Percentiles rank a stretch among this genome's conserved stretches.
Evolutionary conservation across 345 rosid species (phyloP).

Genomic region (Clausena lansium): DNA sequence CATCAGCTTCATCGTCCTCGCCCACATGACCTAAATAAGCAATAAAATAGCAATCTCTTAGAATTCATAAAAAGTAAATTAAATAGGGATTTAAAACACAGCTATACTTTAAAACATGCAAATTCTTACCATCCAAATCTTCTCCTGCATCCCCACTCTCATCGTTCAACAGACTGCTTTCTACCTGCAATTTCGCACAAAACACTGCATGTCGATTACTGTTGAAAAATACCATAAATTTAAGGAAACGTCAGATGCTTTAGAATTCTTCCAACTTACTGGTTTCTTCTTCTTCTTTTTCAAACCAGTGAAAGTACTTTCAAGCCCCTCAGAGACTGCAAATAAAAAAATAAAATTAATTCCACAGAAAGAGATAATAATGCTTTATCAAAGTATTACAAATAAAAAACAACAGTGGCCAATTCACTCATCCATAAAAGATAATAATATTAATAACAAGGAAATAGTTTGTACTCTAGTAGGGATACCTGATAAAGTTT

Average conservation of each 20-base stretch:
- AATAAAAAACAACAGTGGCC: background rate
- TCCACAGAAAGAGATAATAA: background rate
- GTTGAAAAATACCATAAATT: background rate
- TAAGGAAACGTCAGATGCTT: background rate
- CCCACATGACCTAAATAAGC: constrained; percentile 44
- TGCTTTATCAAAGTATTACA: background rate
- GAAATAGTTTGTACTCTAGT: too few relatives aligned
- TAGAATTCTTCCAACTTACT: constrained; percentile 41
- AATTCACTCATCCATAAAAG: background rate
- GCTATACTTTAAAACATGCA: background rate
- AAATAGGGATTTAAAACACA: background rate
- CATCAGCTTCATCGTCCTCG: constrained; percentile 65
- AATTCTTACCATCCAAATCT: constrained; percentile 59
- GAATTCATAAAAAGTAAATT: background rate
- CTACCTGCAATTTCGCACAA: constrained; percentile 48
- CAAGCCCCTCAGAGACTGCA: constrained; percentile 80
- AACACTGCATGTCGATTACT: background rate
- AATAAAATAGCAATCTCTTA: background rate
- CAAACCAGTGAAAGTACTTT: constrained; percentile 69
- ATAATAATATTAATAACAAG: background rate
- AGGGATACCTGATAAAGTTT: constrained; percentile 55
- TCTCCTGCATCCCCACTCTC: constrained; percentile 62
- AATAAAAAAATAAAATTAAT: background rate
- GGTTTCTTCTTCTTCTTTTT: constrained; percentile 98
- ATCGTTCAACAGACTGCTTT: constrained; percentile 59